Evolutionary conservation across 148 eudicot species (phyloP), one percentile per base, ranked within the genome.

Genomic region (Nepenthes gracilis): DNA sequence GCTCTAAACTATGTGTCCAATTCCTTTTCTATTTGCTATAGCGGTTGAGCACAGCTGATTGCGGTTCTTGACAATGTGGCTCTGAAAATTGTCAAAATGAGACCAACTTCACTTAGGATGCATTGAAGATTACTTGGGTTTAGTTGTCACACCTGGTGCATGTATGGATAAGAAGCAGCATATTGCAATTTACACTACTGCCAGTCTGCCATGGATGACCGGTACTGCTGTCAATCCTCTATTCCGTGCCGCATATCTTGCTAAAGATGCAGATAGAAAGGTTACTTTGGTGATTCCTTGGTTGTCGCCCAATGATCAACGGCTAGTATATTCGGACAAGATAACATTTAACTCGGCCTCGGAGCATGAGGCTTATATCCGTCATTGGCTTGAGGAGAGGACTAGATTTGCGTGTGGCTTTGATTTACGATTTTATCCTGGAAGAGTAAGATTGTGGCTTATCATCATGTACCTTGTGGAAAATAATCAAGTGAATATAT

Each of bases 131-230:
- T 40, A 3, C 45, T 40, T 8, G 8, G 8, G 1, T 40, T 40
- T 40, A 4, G 8, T 40, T 4, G 4, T 40, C 45, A 40, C 4
- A 40, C 45, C 45, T 40, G 6, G 8, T 40, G 45, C 4, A 40
- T 40, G 11, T 12, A 85, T 83, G 94, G 88, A 80, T 36, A 82
- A 80, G 69, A 84, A 84, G 66, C 86, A 77, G 69, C 88, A 86
- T 68, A 78, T 92, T 56, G 87, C 91, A n/a, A 88, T 92, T 71
- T 86, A 81, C 69, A 92, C 98, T 33, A 92, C 98, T 54, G 98
- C 98, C 54, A 92, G 98, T 77, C 77, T 92, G 49, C 98, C 98
- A 75, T 92, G 98, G 98, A 79, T 92, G 88, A 92, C 98, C 33
- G 98, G 98, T 50, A 92, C 98, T 36, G 81, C 98, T 57, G 96